Conservation (phyloP, 495 filamentous ascomycete genomes). For the Pyrenula aspistea region DNA sequence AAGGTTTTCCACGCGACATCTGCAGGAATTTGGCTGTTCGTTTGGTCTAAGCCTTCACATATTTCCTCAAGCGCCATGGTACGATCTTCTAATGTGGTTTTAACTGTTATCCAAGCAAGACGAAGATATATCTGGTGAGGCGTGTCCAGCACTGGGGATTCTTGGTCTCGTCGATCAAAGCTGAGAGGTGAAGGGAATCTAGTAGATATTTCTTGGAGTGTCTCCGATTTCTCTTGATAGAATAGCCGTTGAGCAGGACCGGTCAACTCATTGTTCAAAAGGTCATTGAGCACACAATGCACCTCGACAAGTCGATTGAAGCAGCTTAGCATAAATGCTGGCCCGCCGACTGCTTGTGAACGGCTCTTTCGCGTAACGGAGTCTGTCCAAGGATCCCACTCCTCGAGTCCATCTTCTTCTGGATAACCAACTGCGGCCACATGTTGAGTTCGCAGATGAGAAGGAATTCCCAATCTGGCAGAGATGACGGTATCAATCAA, state of each 20-base stretch:
- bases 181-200: not conserved
- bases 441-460: constrained; percentile 40
- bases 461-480: constrained; percentile 35
- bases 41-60: not conserved
- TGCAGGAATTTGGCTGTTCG: not conserved
- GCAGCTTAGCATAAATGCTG: constrained; percentile 46
- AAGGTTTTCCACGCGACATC: not conserved
- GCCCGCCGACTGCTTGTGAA: constrained; percentile 25
- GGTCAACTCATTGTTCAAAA: constrained; percentile 14
- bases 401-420: constrained; percentile 54
- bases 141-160: not conserved
- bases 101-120: constrained; percentile 1
- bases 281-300: constrained; percentile 32
- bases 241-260: not conserved
- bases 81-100: too few relatives aligned
- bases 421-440: constrained; percentile 29
- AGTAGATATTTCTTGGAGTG: constrained; percentile 1
- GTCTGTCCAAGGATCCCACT: constrained; percentile 61
- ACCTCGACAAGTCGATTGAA: constrained; percentile 47
- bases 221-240: constrained; percentile 9
- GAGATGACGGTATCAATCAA: constrained; percentile 54
- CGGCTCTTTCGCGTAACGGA: constrained; percentile 29
- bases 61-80: too few relatives aligned
- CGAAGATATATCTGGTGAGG: constrained; percentile 3
- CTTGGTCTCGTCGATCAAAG: not conserved